Evolutionary conservation across 768 basidiomycete species (phyloP), one percentile per base, ranked within the genome.

Genomic region (Rhodotorula babjevae): DNA sequence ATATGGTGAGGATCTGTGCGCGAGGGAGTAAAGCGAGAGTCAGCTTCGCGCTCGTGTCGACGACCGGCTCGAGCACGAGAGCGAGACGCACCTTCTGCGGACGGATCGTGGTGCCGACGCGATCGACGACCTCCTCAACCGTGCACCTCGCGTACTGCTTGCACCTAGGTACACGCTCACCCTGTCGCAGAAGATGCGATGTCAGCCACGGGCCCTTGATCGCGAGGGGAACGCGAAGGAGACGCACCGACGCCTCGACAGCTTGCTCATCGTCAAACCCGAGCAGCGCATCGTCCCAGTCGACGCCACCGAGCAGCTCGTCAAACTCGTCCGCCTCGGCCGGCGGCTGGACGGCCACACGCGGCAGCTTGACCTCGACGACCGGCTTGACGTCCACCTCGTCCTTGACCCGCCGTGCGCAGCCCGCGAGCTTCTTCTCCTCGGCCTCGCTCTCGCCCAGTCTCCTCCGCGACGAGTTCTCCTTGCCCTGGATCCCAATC

Each of bases 251-350:
- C 18, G 29, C 9, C 47, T 63, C 23, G 29, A 44, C 46, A 4
- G 84, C 85, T 56, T 85, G 85, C 0, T 52, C 33, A 8, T 53
- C 65, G 3, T 46, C 58, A 27, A 60, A 53, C 0, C 55, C 63
- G 23, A 31, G 81, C 79, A 62, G 84, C 83, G 85, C 85, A 70
- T 87, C 86, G 46, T 85, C 83, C 85, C 88, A 87, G 74, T 90
- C 87, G 87, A 89, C 89, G 50, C 88, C 89, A 42, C 87, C 85
- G n/a, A 88, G 77, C 14, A 90, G 82, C 8, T 81, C 77, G 5
- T 81, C 78, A 44, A 88, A 75, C 71, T 88, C 86, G 33, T 85
- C 67, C 6, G 16, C 49, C 3, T 49, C 56, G 5, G 42, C 56
- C 6, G 3, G 2, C 49, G 19, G 2, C 19, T 23, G 8, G 23